These are phyloP conservation scores for Biscutella laevigata DNA, from an alignment of 441 rosid species.

Conservation along the genomic window DNA sequence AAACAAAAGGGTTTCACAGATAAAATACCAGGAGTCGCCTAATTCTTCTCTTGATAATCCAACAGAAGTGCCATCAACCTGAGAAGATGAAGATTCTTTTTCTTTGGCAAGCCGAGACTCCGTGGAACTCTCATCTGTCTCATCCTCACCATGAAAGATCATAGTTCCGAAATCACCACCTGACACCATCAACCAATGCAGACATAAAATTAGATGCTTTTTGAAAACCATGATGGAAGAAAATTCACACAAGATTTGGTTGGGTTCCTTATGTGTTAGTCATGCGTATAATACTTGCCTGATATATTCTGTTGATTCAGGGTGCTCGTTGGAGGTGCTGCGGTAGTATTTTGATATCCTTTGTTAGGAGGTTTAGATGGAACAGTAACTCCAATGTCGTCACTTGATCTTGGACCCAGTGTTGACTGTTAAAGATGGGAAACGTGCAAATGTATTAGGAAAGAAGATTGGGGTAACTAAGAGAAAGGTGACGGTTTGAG, in stretches of 20 bases:
- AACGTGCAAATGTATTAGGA: conserved; percentile 4
- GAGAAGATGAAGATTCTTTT: conserved; percentile 31
- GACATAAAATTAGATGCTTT: conserved; percentile 2
- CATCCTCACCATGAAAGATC: conserved; percentile 61
- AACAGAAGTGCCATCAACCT: conserved; percentile 30
- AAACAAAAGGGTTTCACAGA: not conserved
- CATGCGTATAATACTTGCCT: conserved; percentile 33
- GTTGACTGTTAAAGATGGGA: conserved; percentile 43
- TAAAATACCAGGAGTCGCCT: conserved; percentile 37
- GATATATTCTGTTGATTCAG: conserved; percentile 31
- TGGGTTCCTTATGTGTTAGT: not conserved
- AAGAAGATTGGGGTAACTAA: not conserved
- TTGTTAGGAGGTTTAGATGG: conserved; percentile 48
- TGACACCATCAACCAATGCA: conserved; percentile 18
- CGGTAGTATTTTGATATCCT: conserved; percentile 21
- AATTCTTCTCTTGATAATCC: conserved; percentile 32
- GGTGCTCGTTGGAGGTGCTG: conserved; percentile 35
- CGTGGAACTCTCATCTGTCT: conserved; percentile 26
- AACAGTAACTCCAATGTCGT: conserved; percentile 70
- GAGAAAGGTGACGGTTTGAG: conserved; percentile 7
- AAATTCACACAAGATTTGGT: not conserved
- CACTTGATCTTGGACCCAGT: conserved; percentile 43
- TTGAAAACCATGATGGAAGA: not conserved
- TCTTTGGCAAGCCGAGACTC: conserved; percentile 28
- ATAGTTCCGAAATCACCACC: conserved; percentile 85